phyloP scores from a whole-genome alignment of 75 land plant species.

The Chamaecyparis obtusa region DNA sequence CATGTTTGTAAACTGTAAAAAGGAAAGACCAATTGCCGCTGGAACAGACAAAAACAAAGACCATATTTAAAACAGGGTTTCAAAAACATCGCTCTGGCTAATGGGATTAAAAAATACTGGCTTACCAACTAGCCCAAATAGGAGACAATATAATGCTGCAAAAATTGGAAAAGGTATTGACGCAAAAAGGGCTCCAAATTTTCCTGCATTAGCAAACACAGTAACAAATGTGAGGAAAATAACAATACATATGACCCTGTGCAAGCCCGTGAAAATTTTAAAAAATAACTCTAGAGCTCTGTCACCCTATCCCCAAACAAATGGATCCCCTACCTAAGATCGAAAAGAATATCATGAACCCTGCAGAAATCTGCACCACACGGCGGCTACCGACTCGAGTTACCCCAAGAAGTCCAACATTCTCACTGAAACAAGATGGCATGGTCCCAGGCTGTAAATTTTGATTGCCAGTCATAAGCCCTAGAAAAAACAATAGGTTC shows the following conservation, averaged over 20 bases:
- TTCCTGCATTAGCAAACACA: slow-evolving; percentile 32
- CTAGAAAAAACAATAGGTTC: background rate
- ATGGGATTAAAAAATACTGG: background rate
- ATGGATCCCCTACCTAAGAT: slow-evolving; percentile 37
- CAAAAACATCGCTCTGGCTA: slow-evolving; percentile 6
- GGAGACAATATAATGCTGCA: slow-evolving; percentile 72
- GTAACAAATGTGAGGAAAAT: background rate
- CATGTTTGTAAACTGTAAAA: slow-evolving; percentile 78
- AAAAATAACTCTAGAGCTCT: background rate
- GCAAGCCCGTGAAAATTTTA: background rate
- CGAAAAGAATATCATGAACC: slow-evolving; percentile 60
- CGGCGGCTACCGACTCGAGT: slow-evolving; percentile 73
- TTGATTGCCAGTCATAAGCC: slow-evolving; percentile 12
- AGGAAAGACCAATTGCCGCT: slow-evolving; percentile 67
- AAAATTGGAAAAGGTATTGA: slow-evolving; percentile 85
- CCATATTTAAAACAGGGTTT: slow-evolving; percentile 1
- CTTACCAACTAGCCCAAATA: slow-evolving; percentile 88
- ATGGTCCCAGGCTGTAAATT: slow-evolving; percentile 9
- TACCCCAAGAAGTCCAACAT: slow-evolving; percentile 58
- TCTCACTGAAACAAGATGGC: slow-evolving; percentile 43
- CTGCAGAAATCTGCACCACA: slow-evolving; percentile 51
- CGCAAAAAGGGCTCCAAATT: slow-evolving; percentile 88
- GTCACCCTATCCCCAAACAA: background rate
- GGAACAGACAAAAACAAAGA: slow-evolving; percentile 12
- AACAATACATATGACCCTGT: background rate